Base-by-base conservation (phyloP, 1,139 yeast genomes). In the Suhomyces bokatorum region DNA sequence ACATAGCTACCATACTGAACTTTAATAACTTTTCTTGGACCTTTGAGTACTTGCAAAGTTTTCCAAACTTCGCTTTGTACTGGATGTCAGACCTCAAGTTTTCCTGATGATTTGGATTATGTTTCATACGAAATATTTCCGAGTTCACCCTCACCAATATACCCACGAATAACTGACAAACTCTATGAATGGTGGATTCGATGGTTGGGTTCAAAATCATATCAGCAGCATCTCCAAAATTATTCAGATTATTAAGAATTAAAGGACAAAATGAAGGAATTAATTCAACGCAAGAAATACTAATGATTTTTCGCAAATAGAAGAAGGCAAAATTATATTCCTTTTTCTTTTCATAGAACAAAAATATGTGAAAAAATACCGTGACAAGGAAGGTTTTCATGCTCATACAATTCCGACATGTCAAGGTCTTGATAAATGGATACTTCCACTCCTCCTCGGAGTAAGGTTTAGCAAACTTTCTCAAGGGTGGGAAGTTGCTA, bases 171-270 rank as follows among this genome's bases (percentile, higher is more conserved):
- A 67, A 42, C 44, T 67, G 74, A 31, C 59, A 58, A 2, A 59
- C 50, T 45, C 63, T 66, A 44, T 70, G 77, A 33, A 67, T 57
- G 48, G 64, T 47, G 9, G 55, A 46, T 41, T 67, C 62, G 3
- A 69, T 36, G 3, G 60, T 43, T 2, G 77, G 77, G 45, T 63
- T 72, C 43, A 73, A 50, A 10, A 72, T 57, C 40, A 71, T 55
- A 51, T 70, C 75, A 0, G 77, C 62, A 6, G 58, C 58, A 11
- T 60, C 62, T 3, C 72, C 76, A 51, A 73, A 71, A 45, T 66
- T 61, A 3, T 52, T 46, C 28, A 58, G 54, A 47, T 64, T 67
- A 37, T 63, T 61, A 35, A 48, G 46, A 37, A 70, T 56, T 34
- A 73, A 54, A 13, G 61, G 60, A 43, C 56, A 52, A 37, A 60